A percentile compares a stretch with the other conserved stretches of the same genome.
phyloP scores from a whole-genome alignment of 2,329 filamentous ascomycete species.

The Cylindrodendrum hubeiense region DNA sequence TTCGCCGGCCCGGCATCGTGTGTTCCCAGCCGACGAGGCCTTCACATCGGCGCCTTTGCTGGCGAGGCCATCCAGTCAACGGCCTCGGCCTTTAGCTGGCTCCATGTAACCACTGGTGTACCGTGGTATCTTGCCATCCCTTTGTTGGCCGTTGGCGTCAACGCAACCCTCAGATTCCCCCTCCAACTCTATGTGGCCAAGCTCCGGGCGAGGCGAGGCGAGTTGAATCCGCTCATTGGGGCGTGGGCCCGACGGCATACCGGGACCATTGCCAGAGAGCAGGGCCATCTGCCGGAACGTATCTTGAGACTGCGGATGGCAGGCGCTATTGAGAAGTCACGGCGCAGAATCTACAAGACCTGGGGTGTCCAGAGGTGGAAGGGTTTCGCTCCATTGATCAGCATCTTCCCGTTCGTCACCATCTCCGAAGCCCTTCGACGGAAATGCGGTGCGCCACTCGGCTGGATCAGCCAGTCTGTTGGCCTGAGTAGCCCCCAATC shows the following conservation, averaged over 20 bases:
- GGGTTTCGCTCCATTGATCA: conserved; percentile 52
- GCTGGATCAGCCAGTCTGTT: conserved; percentile 48
- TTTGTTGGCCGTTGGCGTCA: conserved; percentile 61
- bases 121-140: conserved; percentile 69
- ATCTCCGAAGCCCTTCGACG: conserved; percentile 64
- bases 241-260: conserved; percentile 49
- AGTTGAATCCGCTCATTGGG: conserved; percentile 46
- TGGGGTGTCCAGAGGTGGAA: conserved; percentile 64
- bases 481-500: conserved; percentile 42
- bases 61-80: conserved; percentile 53
- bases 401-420: conserved; percentile 62
- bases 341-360: conserved; percentile 50
- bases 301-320: conserved; percentile 40
- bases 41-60: conserved; percentile 50
- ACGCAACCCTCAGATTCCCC: conserved; percentile 60
- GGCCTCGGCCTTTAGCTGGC: conserved; percentile 56
- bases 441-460: conserved; percentile 52
- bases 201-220: conserved; percentile 46
- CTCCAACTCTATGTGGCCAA: conserved; percentile 56
- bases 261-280: conserved; percentile 5
- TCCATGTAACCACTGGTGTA: conserved; percentile 57
- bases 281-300: conserved; percentile 30
- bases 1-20: conserved; percentile 18
- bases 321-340: conserved; percentile 45
- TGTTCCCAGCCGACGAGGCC: conserved; percentile 39